Evolutionary conservation across 2,329 filamentous ascomycete genomes (phyloP).

Genomic region (Hirsutella minnesotensis): DNA sequence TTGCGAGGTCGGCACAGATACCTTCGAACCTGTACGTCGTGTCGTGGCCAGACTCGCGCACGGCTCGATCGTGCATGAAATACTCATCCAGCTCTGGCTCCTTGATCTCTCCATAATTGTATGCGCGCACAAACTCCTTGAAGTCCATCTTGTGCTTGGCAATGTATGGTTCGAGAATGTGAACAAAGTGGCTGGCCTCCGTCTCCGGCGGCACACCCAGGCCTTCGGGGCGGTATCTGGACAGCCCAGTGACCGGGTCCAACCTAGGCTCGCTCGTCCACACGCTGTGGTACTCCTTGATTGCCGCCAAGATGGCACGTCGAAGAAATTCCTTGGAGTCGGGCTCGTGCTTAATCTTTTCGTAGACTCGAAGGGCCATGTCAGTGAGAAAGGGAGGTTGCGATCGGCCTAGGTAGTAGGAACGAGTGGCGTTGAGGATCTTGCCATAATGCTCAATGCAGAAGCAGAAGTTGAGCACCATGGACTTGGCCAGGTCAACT

Average conservation of each 20-base stretch:
- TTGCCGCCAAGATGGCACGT: slow-evolving; percentile 72
- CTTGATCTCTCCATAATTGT: slow-evolving; percentile 64
- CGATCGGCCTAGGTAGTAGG: slow-evolving; percentile 88
- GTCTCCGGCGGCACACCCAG: slow-evolving; percentile 84
- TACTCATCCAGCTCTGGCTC: slow-evolving; percentile 92
- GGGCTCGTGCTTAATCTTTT: slow-evolving; percentile 79
- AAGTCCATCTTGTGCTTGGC: slow-evolving; percentile 76
- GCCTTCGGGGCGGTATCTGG: slow-evolving; percentile 74
- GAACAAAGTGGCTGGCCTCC: slow-evolving; percentile 75
- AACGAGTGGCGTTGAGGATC: slow-evolving; percentile 91
- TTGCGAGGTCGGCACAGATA: slow-evolving; percentile 78
- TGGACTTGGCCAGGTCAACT: slow-evolving; percentile 78
- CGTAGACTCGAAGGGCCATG: slow-evolving; percentile 89
- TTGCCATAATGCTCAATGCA: slow-evolving; percentile 98
- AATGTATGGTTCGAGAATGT: slow-evolving; percentile 70
- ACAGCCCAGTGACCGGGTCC: slow-evolving; percentile 67
- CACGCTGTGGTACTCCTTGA: slow-evolving; percentile 90
- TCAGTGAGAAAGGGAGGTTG: slow-evolving; percentile 96
- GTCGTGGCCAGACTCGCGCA: slow-evolving; percentile 93
- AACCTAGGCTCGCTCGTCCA: slow-evolving; percentile 73
- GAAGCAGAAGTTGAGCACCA: slow-evolving; percentile 96
- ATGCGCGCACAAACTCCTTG: slow-evolving; percentile 74
- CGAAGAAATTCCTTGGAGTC: slow-evolving; percentile 72
- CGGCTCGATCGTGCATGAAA: slow-evolving; percentile 89
- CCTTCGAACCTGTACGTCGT: slow-evolving; percentile 89